A percentile compares a stretch with the other conserved stretches of the same genome.
phyloP scores from a whole-genome alignment of 2,329 filamentous ascomycete species.

The Pseudogymnoascus sp. region DNA sequence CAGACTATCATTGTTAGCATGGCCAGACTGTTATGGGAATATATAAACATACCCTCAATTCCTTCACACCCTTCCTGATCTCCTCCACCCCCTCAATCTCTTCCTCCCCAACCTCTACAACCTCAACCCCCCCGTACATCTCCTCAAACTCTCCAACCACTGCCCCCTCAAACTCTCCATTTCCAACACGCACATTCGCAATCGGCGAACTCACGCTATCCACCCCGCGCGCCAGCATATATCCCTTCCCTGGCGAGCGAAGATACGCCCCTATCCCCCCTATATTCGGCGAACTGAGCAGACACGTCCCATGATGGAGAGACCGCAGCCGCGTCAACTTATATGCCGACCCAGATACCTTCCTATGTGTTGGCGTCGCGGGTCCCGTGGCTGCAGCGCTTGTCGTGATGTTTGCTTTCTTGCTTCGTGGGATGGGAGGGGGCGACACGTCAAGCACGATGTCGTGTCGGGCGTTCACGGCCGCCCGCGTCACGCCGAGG shows the following conservation, averaged over 20 bases:
- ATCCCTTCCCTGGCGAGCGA: conserved; percentile 68
- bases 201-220: conserved; percentile 85
- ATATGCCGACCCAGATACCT: conserved; percentile 91
- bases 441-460: conserved; percentile 64
- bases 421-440: neutral
- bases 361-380: conserved; percentile 45
- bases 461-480: conserved; percentile 87
- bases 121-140: conserved; percentile 51
- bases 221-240: conserved; percentile 75
- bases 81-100: conserved; percentile 39
- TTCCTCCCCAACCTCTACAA: conserved; percentile 33
- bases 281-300: conserved; percentile 72
- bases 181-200: conserved; percentile 62
- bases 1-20: conserved; percentile 40
- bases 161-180: conserved; percentile 41
- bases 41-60: conserved; percentile 46
- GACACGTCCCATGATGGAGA: conserved; percentile 87
- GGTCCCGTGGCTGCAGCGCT: neutral
- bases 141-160: conserved; percentile 58
- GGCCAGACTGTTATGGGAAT: neutral
- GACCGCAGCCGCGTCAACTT: conserved; percentile 77
- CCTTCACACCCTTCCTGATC: conserved; percentile 54
- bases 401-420: neutral
- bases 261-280: conserved; percentile 61
- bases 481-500: conserved; percentile 51